Evolutionary conservation across 345 rosid species (phyloP).

Genomic region (Linum lewisii): DNA sequence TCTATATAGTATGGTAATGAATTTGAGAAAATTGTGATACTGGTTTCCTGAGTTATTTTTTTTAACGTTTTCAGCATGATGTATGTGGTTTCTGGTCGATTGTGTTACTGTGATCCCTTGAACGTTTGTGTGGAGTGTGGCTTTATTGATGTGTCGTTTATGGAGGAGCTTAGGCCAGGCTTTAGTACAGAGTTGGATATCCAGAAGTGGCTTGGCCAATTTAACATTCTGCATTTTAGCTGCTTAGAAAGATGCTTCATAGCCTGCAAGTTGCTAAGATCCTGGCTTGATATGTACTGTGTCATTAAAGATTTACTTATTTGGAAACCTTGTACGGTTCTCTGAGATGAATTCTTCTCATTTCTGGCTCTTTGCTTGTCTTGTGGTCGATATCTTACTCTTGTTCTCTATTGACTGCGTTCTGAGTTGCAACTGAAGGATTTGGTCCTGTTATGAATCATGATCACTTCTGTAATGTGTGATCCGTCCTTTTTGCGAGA

Average conservation of each 20-base stretch:
- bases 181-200: conserved; percentile 15
- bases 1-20: neutral
- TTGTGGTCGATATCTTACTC: too few species aligned
- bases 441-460: too few species aligned
- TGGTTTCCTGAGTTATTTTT: neutral
- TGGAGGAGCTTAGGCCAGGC: conserved; percentile 21
- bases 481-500: neutral
- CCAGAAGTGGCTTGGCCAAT: conserved; percentile 14
- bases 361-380: too few species aligned
- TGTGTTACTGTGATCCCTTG: conserved; percentile 25
- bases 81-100: neutral
- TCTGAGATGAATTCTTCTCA: too few species aligned
- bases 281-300: neutral
- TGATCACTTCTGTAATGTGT: too few species aligned
- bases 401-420: too few species aligned
- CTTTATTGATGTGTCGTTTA: conserved; percentile 15
- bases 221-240: conserved; percentile 3
- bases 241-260: conserved; percentile 11
- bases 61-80: neutral
- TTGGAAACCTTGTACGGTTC: too few species aligned
- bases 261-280: neutral
- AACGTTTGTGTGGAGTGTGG: conserved; percentile 24
- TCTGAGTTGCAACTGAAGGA: too few species aligned
- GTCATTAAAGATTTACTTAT: too few species aligned
- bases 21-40: neutral